Percentiles rank a stretch among this genome's conserved stretches.
Conservation (phyloP, 225 moss, liverwort and hornwort species). For the Sphagnum tenellum region DNA sequence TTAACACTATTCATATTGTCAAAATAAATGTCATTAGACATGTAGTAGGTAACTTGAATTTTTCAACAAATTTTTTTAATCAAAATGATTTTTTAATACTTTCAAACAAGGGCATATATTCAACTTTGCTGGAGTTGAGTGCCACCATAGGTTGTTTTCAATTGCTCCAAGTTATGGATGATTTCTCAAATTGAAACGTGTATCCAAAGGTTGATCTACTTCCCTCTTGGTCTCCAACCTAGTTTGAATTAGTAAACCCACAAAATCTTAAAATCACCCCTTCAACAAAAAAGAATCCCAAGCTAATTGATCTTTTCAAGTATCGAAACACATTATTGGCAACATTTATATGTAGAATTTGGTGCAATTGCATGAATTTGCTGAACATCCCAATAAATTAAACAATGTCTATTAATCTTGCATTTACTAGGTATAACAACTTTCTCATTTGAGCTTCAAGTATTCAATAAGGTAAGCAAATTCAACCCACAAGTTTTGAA, state of each 20-base stretch:
- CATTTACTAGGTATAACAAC: too few relatives aligned
- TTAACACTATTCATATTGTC: slow-evolving; percentile 7
- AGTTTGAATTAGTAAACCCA: not conserved
- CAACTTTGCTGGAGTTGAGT: not conserved
- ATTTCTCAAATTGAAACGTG: not conserved
- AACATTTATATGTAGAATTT: too few relatives aligned
- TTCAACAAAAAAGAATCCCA: too few relatives aligned
- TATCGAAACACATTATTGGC: not conserved
- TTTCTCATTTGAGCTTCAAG: too few relatives aligned
- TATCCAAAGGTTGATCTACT: slow-evolving; percentile 3
- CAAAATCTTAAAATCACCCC: not conserved
- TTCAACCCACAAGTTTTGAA: too few relatives aligned
- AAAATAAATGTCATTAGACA: not conserved
- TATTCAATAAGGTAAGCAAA: too few relatives aligned
- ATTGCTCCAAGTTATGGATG: not conserved
- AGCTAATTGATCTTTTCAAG: too few relatives aligned
- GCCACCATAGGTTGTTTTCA: not conserved
- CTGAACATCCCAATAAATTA: too few relatives aligned
- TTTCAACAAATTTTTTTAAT: not conserved
- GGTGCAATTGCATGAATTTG: too few relatives aligned
- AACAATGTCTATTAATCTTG: too few relatives aligned
- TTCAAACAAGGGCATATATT: not conserved
- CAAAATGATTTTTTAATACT: slow-evolving; percentile 1
- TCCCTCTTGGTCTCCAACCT: not conserved
- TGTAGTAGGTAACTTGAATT: not conserved